Evolutionary conservation across 148 eudicot genomes (phyloP), one percentile per base, ranked within the genome.

Genomic region (Spergularia marina): DNA sequence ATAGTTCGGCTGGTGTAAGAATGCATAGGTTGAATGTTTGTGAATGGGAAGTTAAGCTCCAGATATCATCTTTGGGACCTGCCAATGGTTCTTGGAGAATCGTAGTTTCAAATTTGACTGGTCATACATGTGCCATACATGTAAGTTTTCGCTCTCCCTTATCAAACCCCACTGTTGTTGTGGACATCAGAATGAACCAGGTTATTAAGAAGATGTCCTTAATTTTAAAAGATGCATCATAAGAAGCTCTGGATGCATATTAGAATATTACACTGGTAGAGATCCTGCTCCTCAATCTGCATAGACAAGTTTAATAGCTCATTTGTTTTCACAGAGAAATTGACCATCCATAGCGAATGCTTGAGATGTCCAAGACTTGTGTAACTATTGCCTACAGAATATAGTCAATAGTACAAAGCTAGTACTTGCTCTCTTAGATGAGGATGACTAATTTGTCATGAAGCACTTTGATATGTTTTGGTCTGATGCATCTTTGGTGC

Each of bases 1-100:
- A 92, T 80, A 85, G 84, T 70, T 83, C 78, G 55, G 86, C 89
- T 82, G 98, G 97, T 25, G 91, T 88, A 40, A 91, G 88, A 77
- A 91, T 96, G 99, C 93, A 96, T 69, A 88, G 88, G 0, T 82
- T 96, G 80, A 88, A 96, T 81, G 98, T 96, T 59, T 91, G 92
- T 73, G 97, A 91, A 79, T 96, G 99, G 99, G 99, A 96, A 84
- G 91, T 96, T 73, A 96, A 96, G 83, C 94, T 96, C 67, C 84
- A 89, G 89, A 82, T 96, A 59, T 84, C 90, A 79, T 89, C 94
- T 74, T 75, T 82, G 57, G 98, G 98, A 70, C 86, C 76, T 69
- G 91, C 99, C 66, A 87, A 86, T 83, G 99, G 97, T 78, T 89
- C 91, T 69, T 96, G 99, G 99, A 92, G 99, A 82, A 77, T 96